Evolutionary conservation across 176 grass and related monocot species (phyloP).

Genomic region (Pharus latifolius): DNA sequence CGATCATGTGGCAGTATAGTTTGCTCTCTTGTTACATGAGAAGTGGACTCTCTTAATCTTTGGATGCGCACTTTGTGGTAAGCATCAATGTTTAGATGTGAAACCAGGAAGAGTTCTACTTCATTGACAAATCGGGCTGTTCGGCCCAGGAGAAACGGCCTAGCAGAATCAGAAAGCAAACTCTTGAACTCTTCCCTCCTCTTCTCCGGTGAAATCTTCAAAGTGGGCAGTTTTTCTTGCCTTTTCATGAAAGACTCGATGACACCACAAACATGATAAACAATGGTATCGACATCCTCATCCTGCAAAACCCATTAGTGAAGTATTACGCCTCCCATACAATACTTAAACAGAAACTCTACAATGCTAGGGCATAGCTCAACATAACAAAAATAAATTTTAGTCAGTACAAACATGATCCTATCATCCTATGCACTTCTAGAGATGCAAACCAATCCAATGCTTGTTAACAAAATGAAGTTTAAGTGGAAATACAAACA

Average conservation of each 20-base stretch:
- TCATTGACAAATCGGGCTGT: constrained; percentile 52
- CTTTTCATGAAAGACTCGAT: constrained; percentile 65
- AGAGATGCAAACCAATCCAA: background rate
- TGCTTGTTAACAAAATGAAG: background rate
- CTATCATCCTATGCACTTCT: background rate
- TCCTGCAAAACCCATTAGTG: constrained; percentile 37
- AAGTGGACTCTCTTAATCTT: constrained; percentile 27
- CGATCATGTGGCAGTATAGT: constrained; percentile 17
- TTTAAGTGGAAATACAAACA: background rate
- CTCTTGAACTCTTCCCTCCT: constrained; percentile 52
- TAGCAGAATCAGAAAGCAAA: constrained; percentile 44
- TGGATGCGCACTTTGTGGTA: constrained; percentile 56
- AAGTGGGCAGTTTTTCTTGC: constrained; percentile 21
- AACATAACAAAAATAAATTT: background rate
- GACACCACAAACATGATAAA: constrained; percentile 72
- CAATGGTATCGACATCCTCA: constrained; percentile 51
- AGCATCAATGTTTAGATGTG: constrained; percentile 64
- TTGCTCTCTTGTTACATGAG: constrained; percentile 13
- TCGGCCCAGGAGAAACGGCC: constrained; percentile 56
- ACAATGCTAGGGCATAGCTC: background rate
- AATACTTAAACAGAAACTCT: background rate
- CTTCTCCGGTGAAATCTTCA: constrained; percentile 18
- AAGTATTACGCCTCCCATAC: background rate
- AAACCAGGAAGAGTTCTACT: constrained; percentile 70
- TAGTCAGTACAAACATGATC: background rate